phyloP scores from a whole-genome alignment of 495 filamentous ascomycete genomes.

The Neurospora sp. region DNA sequence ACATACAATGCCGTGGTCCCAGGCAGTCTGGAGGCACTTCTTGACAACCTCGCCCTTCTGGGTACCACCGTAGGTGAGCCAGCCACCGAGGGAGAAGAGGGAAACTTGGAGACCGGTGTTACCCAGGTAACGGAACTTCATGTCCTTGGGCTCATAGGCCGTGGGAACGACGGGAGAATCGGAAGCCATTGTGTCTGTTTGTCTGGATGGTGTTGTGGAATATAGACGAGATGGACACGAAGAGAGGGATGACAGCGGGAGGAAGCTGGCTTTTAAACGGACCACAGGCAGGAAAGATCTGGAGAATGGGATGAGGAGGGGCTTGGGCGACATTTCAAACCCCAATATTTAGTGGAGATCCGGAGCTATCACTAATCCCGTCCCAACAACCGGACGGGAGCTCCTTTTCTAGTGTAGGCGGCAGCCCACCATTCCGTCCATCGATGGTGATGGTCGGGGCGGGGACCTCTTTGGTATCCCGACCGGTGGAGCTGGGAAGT shows the following conservation, averaged over 20 bases:
- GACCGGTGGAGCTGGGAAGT: conserved; percentile 1
- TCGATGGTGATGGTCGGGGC: not conserved
- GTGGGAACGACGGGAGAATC: conserved; percentile 22
- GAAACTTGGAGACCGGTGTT: conserved; percentile 61
- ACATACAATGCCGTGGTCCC: conserved; percentile 42
- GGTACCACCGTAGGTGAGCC: conserved; percentile 37
- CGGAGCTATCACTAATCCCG: not conserved
- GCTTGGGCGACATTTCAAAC: not conserved
- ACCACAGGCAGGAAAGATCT: not conserved
- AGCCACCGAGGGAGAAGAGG: conserved; percentile 54
- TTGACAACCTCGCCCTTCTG: conserved; percentile 35
- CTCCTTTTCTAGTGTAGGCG: not conserved
- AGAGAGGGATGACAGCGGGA: not conserved
- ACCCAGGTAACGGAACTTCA: conserved; percentile 62
- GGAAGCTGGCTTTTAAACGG: not conserved
- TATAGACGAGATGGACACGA: not conserved
- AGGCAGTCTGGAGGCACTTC: conserved; percentile 35
- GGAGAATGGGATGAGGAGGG: not conserved
- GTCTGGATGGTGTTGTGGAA: conserved; percentile 8
- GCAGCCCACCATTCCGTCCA: not conserved
- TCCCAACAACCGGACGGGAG: not conserved
- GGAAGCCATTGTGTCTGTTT: conserved; percentile 11
- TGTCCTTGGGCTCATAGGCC: conserved; percentile 41
- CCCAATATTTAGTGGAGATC: not conserved
- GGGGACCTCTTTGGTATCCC: conserved; percentile 6